phyloP scores from a whole-genome alignment of 352 stramenopile species.

The Pythium sukuiense region DNA sequence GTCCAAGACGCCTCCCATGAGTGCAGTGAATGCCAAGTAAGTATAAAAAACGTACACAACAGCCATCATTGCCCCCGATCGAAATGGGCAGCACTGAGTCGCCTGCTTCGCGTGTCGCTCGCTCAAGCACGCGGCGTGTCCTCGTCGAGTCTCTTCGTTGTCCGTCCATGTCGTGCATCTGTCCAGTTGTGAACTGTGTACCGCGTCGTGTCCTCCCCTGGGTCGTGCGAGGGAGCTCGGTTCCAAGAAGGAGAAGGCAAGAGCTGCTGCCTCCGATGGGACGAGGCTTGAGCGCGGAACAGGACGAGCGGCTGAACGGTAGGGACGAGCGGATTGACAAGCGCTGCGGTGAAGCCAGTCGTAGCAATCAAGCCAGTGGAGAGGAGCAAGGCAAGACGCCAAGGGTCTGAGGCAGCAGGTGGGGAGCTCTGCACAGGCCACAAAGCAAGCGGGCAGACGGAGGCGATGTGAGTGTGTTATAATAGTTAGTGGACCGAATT shows the following conservation, averaged over 20 bases:
- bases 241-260: conserved; percentile 6
- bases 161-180: neutral
- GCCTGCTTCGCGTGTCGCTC: conserved; percentile 3
- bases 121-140: neutral
- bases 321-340: conserved; percentile 1
- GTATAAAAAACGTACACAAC: conserved; percentile 27
- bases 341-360: conserved; percentile 26
- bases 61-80: conserved; percentile 27
- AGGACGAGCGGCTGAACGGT: neutral
- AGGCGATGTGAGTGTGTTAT: conserved; percentile 22
- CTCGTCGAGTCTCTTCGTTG: conserved; percentile 6
- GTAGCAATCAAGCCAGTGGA: neutral
- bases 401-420: neutral
- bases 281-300: neutral
- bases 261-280: conserved; percentile 1
- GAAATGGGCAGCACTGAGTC: conserved; percentile 18
- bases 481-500: conserved; percentile 32
- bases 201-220: too few relatives aligned
- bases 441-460: neutral
- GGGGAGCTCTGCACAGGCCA: neutral
- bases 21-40: conserved; percentile 89
- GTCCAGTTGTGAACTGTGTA: neutral
- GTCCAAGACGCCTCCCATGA: conserved; percentile 86
- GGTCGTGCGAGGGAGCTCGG: neutral
- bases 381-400: neutral